Base-by-base conservation (phyloP, 1,284 basidiomycete species). In the Pterulicium gracile region DNA sequence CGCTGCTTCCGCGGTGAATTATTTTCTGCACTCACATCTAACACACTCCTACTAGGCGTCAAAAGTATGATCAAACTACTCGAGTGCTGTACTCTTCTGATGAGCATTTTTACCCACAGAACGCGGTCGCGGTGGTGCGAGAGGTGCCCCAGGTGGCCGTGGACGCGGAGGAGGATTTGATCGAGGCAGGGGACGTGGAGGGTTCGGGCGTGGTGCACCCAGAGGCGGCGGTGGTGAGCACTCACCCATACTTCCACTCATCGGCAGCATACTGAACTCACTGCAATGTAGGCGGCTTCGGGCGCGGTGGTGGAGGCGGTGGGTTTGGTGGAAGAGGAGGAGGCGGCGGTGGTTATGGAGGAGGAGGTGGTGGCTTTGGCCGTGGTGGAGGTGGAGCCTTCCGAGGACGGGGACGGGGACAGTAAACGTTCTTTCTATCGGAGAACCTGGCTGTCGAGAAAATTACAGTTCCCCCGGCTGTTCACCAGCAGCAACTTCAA, bases 131-230 rank as follows among this genome's bases (percentile, higher is more conserved):
- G 69, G 69, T 41, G 56, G 58, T 23, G 10, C 39, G 10, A 56
- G 73, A 19, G 70, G 73, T 18, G 62, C 60, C 41, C 58, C 70
- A 48, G 64, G 74, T 40, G 74, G 72, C 24, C 65, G 75, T 43
- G 72, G 79, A 14, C 61, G 65, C 27, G 64, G 64, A 21, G 60
- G 66, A 39, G 68, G 67, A 2, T 57, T 65, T 22, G 52, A 56
- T 4, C 60, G 68, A 23, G 57, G 56, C 5, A 57, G 59, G 18
- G 61, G 68, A 17, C 63, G 66, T 32, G 59, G 65, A 21, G 61
- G 57, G 13, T 60, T 64, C 23, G 66, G 68, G 41, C 61, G 72
- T 46, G 67, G 73, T 46, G 63, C 64, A 48, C 59, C 58, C 39
- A 64, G 70, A 27, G 59, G 65, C 45, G 66, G 66, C 24, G 67